Conservation (phyloP, 495 filamentous ascomycete species). For the Daldinia grandis region DNA sequence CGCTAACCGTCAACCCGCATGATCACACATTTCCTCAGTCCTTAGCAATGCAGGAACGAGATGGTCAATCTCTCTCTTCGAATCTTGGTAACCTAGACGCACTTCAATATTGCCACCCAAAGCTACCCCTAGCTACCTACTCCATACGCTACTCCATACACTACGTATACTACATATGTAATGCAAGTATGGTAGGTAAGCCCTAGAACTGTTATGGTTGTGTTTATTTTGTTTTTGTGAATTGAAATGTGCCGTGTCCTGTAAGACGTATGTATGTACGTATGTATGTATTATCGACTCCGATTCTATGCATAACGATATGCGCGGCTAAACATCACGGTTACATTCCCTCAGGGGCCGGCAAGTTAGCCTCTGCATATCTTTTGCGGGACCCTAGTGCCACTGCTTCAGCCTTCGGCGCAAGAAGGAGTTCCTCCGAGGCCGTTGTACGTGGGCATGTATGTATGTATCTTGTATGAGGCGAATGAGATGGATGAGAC, state of each 20-base stretch:
- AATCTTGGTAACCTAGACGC: constrained; percentile 30
- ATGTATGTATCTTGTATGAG: too few relatives aligned
- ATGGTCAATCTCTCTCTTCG: constrained; percentile 1
- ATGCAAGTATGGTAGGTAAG: too few relatives aligned
- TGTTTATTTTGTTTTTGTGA: constrained; percentile 1
- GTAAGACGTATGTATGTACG: too few relatives aligned
- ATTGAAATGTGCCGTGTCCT: constrained; percentile 29
- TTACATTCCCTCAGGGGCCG: constrained; percentile 40
- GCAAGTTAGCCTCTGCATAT: constrained; percentile 34
- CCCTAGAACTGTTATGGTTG: constrained; percentile 35
- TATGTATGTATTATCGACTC: constrained; percentile 27
- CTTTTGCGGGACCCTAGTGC: constrained; percentile 33
- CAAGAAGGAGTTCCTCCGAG: constrained; percentile 3
- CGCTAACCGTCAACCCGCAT: constrained; percentile 12
- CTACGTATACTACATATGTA: too few relatives aligned
- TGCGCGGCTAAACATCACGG: constrained; percentile 42
- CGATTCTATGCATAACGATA: constrained; percentile 39
- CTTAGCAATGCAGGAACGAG: constrained; percentile 38
- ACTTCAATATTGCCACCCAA: constrained; percentile 34
- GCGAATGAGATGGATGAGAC: too few relatives aligned
- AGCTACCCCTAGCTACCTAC: constrained; percentile 29
- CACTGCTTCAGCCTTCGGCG: constrained; percentile 15
- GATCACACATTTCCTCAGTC: constrained; percentile 29
- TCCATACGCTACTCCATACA: too few relatives aligned
- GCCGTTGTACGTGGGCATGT: too few relatives aligned